phyloP scores from a whole-genome alignment of 2,329 filamentous ascomycete species.

The Drechslerella coelobrocha region DNA sequence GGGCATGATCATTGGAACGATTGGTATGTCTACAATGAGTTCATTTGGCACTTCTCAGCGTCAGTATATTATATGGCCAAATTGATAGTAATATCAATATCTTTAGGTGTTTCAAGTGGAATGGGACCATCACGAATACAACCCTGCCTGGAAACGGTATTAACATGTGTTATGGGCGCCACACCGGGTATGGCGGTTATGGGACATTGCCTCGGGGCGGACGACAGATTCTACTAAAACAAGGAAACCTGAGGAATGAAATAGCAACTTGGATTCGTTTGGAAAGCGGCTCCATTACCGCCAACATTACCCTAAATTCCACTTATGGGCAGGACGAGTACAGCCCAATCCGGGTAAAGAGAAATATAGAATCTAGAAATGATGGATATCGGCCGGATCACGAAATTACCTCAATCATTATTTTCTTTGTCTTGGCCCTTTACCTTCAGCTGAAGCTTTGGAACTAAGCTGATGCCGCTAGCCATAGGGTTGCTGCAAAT shows the following conservation, averaged over 20 bases:
- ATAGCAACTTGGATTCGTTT: slow-evolving; percentile 21
- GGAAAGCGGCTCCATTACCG: slow-evolving; percentile 13
- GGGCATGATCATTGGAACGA: slow-evolving; percentile 72
- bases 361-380: background rate
- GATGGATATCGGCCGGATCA: background rate
- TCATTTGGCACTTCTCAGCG: slow-evolving; percentile 59
- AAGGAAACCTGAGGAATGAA: background rate
- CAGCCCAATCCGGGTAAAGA: background rate
- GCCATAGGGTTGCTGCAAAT: too few species aligned
- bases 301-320: slow-evolving; percentile 26
- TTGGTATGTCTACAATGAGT: slow-evolving; percentile 63
- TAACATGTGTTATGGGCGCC: slow-evolving; percentile 69
- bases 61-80: slow-evolving; percentile 58
- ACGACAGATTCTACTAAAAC: slow-evolving; percentile 23
- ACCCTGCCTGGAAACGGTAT: slow-evolving; percentile 60
- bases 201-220: slow-evolving; percentile 8
- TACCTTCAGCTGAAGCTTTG: slow-evolving; percentile 3
- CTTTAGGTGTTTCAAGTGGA: slow-evolving; percentile 10
- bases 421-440: background rate
- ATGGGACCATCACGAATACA: slow-evolving; percentile 49
- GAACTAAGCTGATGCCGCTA: too few species aligned
- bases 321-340: slow-evolving; percentile 32
- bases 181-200: slow-evolving; percentile 71
- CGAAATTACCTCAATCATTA: background rate
- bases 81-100: background rate